Conservation (phyloP, 306 rosid genomes). For the Morella rubra region DNA sequence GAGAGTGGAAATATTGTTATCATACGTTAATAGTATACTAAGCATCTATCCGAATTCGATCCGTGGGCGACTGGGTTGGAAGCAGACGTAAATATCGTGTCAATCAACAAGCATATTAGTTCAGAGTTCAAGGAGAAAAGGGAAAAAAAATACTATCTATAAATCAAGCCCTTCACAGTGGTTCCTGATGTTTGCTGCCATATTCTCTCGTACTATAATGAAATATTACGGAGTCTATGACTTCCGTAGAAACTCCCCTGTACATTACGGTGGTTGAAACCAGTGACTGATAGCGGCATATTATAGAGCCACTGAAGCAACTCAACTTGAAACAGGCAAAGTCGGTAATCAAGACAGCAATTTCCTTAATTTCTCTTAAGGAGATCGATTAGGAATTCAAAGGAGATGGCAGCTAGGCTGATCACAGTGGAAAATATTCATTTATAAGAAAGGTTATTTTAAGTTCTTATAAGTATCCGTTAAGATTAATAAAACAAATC, state of each 20-base stretch:
- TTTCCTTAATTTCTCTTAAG: neutral
- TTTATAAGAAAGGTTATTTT: too few species aligned
- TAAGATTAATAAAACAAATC: too few species aligned
- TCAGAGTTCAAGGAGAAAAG: neutral
- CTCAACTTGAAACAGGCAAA: neutral
- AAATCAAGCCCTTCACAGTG: neutral
- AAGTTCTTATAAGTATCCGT: too few species aligned
- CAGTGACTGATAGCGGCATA: neutral
- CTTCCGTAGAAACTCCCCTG: neutral
- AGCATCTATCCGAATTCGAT: neutral
- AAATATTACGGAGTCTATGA: neutral
- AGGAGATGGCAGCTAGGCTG: neutral
- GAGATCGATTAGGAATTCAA: neutral
- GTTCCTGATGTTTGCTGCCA: neutral
- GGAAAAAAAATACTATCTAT: neutral
- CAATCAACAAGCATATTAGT: neutral
- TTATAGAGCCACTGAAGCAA: neutral
- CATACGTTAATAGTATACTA: neutral
- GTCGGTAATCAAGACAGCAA: neutral
- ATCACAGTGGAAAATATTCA: too few species aligned
- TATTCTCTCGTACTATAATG: neutral
- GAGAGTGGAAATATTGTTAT: neutral
- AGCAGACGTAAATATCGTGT: neutral
- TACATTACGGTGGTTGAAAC: neutral
- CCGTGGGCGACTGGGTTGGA: neutral